Evolutionary conservation across 192 early-diverging fungal genomes (phyloP), one percentile per base, ranked within the genome.

Genomic region (Coemansia sp.): DNA sequence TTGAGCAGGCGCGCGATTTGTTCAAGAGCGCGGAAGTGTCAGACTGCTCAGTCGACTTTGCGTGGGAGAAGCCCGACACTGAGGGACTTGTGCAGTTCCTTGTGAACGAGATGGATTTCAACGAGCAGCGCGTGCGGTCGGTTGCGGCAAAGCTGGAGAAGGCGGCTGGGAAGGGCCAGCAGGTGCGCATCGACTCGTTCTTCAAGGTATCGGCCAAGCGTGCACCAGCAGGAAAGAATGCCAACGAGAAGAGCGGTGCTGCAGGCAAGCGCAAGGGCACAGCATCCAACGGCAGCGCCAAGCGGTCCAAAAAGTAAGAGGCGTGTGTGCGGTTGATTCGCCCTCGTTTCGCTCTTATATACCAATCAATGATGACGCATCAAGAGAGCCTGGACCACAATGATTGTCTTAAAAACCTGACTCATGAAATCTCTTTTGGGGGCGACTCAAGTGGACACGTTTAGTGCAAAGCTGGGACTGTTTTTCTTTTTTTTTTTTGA

Each of bases 31-130:
- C 97, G 24, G 88, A 94, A 1, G 94, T 98, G 5, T 69, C 77
- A 0, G 88, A 93, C 73, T 85, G 88, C n/a, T 57, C 66, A 9
- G 34, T 43, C 4, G 76, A 91, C 69, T 78, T 93, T 52, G 88
- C 85, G 55, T 93, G 92, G 92, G 83, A 88, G 34, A 79, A 78
- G 2, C 93, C 93, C 15, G 85, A 95, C 70, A 83, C 87, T 30
- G 94, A 98, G 49, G 94, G 87, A 0, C 74, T 97, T 34, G 91
- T 98, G 10, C 83, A 92, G 30, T 98, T 92, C 68, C 82, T 99
- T 63, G 94, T 95, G 15, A 75, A 87, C n/a, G 95, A 99, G 69
- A 99, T 97, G 84, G 92, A 92, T 63, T 99, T 99, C 84, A 93
- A 80, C 68, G 95, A 97, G 81, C 96, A 98, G 35, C 88, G 96